Conservation (phyloP, 805 yeast genomes). For the Candida awuae region DNA sequence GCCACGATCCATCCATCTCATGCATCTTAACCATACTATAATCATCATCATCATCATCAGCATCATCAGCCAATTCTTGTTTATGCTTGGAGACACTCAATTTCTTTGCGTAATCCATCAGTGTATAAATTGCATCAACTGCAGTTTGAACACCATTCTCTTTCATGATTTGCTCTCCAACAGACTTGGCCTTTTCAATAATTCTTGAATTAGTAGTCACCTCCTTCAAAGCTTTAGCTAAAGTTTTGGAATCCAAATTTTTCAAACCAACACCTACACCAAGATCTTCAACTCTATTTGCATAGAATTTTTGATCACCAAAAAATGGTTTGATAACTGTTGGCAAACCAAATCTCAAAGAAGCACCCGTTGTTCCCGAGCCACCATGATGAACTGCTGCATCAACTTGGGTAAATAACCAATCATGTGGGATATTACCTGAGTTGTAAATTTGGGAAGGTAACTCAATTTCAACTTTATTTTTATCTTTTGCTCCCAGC, state of each 20-base stretch:
- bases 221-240: slow-evolving; percentile 61
- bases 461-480: slow-evolving; percentile 35
- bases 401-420: slow-evolving; percentile 84
- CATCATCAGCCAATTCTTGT: slow-evolving; percentile 12
- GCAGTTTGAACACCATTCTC: slow-evolving; percentile 82
- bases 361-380: slow-evolving; percentile 92
- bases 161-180: slow-evolving; percentile 55
- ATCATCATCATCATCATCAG: slow-evolving; percentile 15
- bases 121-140: slow-evolving; percentile 67
- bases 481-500: slow-evolving; percentile 30
- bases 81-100: slow-evolving; percentile 42
- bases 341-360: slow-evolving; percentile 78
- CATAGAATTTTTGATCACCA: slow-evolving; percentile 94
- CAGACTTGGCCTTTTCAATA: slow-evolving; percentile 52
- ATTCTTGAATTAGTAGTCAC: slow-evolving; percentile 61
- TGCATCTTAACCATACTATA: slow-evolving; percentile 8
- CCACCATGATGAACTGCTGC: slow-evolving; percentile 98
- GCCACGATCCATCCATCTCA: slow-evolving; percentile 27
- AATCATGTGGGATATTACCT: slow-evolving; percentile 82
- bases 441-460: slow-evolving; percentile 64
- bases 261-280: slow-evolving; percentile 74
- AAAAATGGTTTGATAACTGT: slow-evolving; percentile 90
- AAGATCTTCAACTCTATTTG: slow-evolving; percentile 75
- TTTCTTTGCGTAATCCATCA: slow-evolving; percentile 66
- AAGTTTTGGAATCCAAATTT: slow-evolving; percentile 54